Evolutionary conservation across 2,329 filamentous ascomycete species (phyloP), one percentile per base, ranked within the genome.

Genomic region (Trichoderma polysporum): DNA sequence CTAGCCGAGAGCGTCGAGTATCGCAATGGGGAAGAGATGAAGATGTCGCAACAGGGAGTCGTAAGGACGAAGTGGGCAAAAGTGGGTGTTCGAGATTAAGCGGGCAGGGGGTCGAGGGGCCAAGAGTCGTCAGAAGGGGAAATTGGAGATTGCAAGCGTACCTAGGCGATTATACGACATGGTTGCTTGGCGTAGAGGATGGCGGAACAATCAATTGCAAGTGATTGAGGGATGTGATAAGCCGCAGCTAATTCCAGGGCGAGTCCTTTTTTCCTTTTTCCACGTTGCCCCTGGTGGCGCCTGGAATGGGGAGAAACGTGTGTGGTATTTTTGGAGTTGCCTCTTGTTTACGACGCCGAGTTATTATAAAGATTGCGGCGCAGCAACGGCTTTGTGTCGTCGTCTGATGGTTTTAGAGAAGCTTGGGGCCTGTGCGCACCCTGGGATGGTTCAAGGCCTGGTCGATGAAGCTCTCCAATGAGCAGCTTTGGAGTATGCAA

Each of bases 91-190:
- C 52, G 61, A 68, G 66, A 68, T 68, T 68, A 68, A 27, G 65
- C 61, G 57, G 50, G 53, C 62, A 68, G 66, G 70, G 67, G 68
- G 54, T 35, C 47, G 31, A 58, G 68, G 69, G 53, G 67, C 65
- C 64, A 68, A 69, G 68, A 66, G 66, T 71, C 62, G 33, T 49
- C 39, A 64, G 59, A 65, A 60, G 65, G 68, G 69, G 67, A 60
- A 54, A 69, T 41, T 70, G 69, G 72, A 71, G 70, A 73, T 54
- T 64, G 58, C 68, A 70, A 69, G 68, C 45, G 15, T 84, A 87
- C 90, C 88, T 84, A 92, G 79, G 73, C 89, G 88, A 82, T 91
- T 91, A 82, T 92, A 92, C 76, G 88, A 86, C 88, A 91, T 91
- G 80, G 77, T 80, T 69, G 39, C n/a, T 19, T 54, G 29, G 29